Evolutionary conservation across 2,329 filamentous ascomycete species (phyloP).

Genomic region (Trichoderma atroviride): DNA sequence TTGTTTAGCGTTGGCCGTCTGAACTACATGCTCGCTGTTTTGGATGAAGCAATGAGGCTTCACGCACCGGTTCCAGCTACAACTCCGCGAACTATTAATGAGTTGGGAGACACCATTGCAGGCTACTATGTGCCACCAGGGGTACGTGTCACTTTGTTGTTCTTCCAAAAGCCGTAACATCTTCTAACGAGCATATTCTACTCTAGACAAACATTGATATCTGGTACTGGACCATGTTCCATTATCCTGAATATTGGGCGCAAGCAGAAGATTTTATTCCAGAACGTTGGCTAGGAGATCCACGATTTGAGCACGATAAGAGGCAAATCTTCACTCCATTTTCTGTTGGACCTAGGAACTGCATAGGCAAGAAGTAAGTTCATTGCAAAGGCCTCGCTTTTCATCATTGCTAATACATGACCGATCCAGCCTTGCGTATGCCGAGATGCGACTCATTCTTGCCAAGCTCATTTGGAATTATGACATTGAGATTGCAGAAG

Average conservation of each 20-base stretch:
- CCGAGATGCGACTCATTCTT: slow-evolving; percentile 38
- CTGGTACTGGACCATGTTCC: slow-evolving; percentile 40
- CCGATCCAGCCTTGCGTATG: slow-evolving; percentile 35
- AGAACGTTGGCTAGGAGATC: slow-evolving; percentile 41
- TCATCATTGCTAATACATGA: neutral
- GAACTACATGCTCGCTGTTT: slow-evolving; percentile 52
- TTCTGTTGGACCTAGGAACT: slow-evolving; percentile 36
- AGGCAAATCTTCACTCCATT: slow-evolving; percentile 37
- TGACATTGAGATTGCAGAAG: slow-evolving; percentile 35
- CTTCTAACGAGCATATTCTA: neutral
- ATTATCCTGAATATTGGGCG: slow-evolving; percentile 39
- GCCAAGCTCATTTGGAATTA: slow-evolving; percentile 35
- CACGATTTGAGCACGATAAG: slow-evolving; percentile 32
- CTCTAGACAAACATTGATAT: slow-evolving; percentile 40
- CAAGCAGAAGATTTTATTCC: slow-evolving; percentile 42
- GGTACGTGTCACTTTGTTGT: slow-evolving; percentile 31
- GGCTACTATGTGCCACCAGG: slow-evolving; percentile 39
- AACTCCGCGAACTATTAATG: slow-evolving; percentile 39
- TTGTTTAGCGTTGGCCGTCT: slow-evolving; percentile 25
- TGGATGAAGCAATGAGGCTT: slow-evolving; percentile 54
- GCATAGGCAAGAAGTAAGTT: slow-evolving; percentile 40
- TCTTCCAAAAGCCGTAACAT: too few relatives aligned
- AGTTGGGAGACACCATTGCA: slow-evolving; percentile 36
- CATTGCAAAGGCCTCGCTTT: neutral
- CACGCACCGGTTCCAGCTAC: slow-evolving; percentile 47